A percentile compares a stretch with the other conserved stretches of the same genome.
These are phyloP conservation scores for Didymella lethalis DNA, from an alignment of 2,329 filamentous ascomycete species.

Conservation along the genomic window DNA sequence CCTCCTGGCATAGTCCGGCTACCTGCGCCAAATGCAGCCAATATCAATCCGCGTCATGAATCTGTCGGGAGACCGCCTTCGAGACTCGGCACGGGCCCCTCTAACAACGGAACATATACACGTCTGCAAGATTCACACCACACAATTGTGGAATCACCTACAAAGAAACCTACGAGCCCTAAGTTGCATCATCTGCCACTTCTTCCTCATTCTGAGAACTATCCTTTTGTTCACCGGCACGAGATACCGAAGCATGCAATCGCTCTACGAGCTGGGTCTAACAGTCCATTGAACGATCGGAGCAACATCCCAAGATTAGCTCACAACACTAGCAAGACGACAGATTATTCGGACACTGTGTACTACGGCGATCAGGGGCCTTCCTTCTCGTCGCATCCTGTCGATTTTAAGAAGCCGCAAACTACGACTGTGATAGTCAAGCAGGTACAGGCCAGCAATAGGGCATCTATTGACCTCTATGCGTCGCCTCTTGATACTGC, in stretches of 20 bases:
- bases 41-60: neutral
- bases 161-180: slow-evolving; percentile 22
- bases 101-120: neutral
- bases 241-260: slow-evolving; percentile 31
- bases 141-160: neutral
- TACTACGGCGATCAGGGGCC: slow-evolving; percentile 2
- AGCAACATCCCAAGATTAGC: neutral
- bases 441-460: neutral
- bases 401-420: neutral
- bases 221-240: slow-evolving; percentile 34
- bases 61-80: neutral
- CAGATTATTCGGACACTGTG: slow-evolving; percentile 5
- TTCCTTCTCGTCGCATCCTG: neutral
- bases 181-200: slow-evolving; percentile 34
- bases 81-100: neutral
- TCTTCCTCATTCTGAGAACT: slow-evolving; percentile 25
- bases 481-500: slow-evolving; percentile 1
- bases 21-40: neutral
- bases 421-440: slow-evolving; percentile 6
- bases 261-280: slow-evolving; percentile 24
- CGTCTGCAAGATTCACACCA: neutral
- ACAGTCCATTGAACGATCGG: slow-evolving; percentile 21
- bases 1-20: slow-evolving; percentile 13
- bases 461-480: neutral
- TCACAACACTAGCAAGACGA: too few relatives aligned